phyloP scores from a whole-genome alignment of 495 filamentous ascomycete species.

The Xylaria acuta region DNA sequence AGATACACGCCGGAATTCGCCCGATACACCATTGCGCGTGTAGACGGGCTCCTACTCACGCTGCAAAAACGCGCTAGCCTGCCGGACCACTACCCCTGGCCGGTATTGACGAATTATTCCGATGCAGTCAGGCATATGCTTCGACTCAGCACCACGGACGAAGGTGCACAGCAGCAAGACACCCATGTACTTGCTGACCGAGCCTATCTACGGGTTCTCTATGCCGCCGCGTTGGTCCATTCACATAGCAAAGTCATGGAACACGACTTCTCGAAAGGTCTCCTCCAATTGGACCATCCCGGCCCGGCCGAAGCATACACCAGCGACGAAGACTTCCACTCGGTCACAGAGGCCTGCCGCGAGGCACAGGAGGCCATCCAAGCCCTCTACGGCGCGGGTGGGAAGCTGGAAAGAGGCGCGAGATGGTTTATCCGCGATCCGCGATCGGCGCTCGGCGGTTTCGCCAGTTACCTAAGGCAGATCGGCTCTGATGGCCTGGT shows the following conservation, averaged over 20 bases:
- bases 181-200: neutral
- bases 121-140: constrained; percentile 1
- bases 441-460: too few relatives aligned
- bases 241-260: neutral
- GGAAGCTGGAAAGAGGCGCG: neutral
- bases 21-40: neutral
- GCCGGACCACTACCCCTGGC: neutral
- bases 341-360: neutral
- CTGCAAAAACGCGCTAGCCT: neutral
- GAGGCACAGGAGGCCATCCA: neutral
- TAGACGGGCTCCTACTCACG: neutral
- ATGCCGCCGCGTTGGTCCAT: neutral
- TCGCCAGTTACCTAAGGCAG: too few relatives aligned
- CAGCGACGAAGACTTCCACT: neutral
- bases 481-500: too few relatives aligned
- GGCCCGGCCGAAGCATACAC: neutral
- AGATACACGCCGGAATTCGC: constrained; percentile 7
- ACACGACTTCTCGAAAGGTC: neutral
- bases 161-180: neutral
- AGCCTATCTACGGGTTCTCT: neutral
- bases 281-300: constrained; percentile 1
- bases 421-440: neutral
- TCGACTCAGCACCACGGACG: neutral
- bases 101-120: neutral
- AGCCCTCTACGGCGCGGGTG: neutral